Conservation (phyloP, 345 rosid species). For the Citrus inodora region DNA sequence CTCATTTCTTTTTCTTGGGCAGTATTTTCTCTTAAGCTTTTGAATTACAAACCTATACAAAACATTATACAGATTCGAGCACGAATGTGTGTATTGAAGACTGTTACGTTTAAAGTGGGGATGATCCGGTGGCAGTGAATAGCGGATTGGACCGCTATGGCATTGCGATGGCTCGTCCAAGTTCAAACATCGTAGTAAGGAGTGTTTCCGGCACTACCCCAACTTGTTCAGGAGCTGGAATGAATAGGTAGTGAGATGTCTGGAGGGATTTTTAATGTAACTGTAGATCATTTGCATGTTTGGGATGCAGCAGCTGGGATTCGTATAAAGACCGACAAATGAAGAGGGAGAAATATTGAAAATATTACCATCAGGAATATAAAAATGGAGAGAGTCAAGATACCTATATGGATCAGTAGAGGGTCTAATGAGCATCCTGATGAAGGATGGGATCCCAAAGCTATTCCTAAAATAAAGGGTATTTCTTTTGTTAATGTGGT, state of each 20-base stretch:
- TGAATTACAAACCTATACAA: neutral
- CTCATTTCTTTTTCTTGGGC: too few relatives aligned
- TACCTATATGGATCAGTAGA: constrained; percentile 79
- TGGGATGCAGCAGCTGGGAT: constrained; percentile 90
- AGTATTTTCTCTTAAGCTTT: neutral
- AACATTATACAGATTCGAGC: constrained; percentile 61
- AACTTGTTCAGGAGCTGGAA: constrained; percentile 87
- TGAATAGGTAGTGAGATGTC: constrained; percentile 94
- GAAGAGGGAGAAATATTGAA: constrained; percentile 87
- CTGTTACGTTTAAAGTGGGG: constrained; percentile 90
- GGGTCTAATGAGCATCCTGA: constrained; percentile 95
- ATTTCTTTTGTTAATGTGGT: constrained; percentile 56
- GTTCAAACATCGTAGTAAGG: constrained; percentile 67
- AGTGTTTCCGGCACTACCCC: constrained; percentile 88
- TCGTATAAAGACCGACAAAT: constrained; percentile 80
- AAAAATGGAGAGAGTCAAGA: constrained; percentile 70
- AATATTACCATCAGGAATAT: constrained; percentile 61
- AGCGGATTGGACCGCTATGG: constrained; percentile 99
- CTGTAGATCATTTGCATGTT: constrained; percentile 62
- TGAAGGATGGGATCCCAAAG: constrained; percentile 74
- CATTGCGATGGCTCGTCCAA: constrained; percentile 77
- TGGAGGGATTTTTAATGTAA: constrained; percentile 75
- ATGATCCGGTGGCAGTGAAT: constrained; percentile 91
- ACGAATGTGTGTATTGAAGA: constrained; percentile 88
- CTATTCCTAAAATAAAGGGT: constrained; percentile 70